Conservation (phyloP, 202 grass and related monocot species). For the Carex arenaria region DNA sequence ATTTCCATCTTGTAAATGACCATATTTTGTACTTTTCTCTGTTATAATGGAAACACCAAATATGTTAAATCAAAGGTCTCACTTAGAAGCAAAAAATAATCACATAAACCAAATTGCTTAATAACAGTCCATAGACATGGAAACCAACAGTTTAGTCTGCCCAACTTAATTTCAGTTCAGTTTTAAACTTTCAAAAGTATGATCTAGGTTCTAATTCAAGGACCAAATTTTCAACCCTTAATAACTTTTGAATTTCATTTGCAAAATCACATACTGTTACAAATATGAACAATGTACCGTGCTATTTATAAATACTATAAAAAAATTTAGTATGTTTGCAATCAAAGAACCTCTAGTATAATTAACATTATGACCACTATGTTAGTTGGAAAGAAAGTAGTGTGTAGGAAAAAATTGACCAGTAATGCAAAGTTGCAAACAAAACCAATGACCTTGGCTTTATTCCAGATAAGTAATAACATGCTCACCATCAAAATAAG, state of each 20-base stretch:
- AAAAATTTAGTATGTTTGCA: neutral
- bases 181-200: neutral
- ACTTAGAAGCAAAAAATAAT: neutral
- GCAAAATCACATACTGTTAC: neutral
- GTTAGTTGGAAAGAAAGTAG: neutral
- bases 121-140: neutral
- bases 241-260: neutral
- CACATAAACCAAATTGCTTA: neutral
- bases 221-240: neutral
- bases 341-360: neutral
- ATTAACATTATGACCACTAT: neutral
- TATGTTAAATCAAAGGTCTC: neutral
- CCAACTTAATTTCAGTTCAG: neutral
- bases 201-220: neutral
- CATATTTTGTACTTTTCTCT: neutral
- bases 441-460: neutral
- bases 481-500: conserved; percentile 81
- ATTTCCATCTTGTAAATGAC: neutral
- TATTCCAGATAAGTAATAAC: neutral
- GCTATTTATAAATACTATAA: neutral
- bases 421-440: neutral
- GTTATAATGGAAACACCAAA: neutral
- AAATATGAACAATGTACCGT: neutral
- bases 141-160: neutral
- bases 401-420: neutral